Percentiles rank a stretch among this genome's conserved stretches.
Conservation (phyloP, 2,329 filamentous ascomycete species). For the Ophiostoma sp. region DNA sequence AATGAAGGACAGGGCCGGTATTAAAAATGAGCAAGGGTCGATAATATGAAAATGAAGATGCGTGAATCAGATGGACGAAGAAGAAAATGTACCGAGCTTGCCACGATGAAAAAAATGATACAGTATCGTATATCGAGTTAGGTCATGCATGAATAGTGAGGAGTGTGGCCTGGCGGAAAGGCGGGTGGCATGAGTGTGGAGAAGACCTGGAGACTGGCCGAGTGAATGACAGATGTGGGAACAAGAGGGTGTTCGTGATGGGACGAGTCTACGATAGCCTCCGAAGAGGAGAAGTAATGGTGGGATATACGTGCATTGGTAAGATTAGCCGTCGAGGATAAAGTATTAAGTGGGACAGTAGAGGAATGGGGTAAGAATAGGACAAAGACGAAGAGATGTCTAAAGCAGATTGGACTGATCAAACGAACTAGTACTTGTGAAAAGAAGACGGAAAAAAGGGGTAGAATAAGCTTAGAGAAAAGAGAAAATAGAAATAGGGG, state of each 20-base stretch:
- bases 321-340: background rate
- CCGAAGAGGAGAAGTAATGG: background rate
- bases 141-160: background rate
- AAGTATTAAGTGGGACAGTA: background rate
- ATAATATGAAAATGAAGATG: background rate
- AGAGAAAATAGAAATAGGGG: background rate
- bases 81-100: background rate
- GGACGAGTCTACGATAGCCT: background rate
- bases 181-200: conserved; percentile 12
- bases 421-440: background rate
- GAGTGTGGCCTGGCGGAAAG: conserved; percentile 25
- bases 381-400: background rate
- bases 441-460: background rate
- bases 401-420: background rate
- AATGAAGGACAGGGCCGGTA: background rate
- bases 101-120: background rate
- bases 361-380: background rate
- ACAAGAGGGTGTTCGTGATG: conserved; percentile 3
- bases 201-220: conserved; percentile 9
- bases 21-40: background rate
- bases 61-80: background rate
- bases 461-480: background rate
- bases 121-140: conserved; percentile 33
- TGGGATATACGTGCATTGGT: background rate
- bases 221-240: conserved; percentile 29